Conservation (phyloP, 768 basidiomycete species). For the Auriculariales sp. region DNA sequence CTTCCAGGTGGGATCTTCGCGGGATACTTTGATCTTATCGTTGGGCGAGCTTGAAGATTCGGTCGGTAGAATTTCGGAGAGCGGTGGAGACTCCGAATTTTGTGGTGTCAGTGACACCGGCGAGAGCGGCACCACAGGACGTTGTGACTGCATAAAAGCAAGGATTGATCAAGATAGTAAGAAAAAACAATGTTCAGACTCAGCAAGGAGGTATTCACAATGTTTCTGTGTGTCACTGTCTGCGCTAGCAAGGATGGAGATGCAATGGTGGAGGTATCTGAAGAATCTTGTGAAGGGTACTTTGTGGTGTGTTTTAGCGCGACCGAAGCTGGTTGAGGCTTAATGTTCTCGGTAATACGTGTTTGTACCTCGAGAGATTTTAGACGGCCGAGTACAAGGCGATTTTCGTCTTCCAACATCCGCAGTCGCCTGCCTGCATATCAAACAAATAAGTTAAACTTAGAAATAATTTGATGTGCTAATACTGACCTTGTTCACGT, state of each 20-base stretch:
- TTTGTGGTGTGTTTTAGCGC: slow-evolving; percentile 33
- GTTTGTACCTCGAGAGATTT: neutral
- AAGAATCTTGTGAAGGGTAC: slow-evolving; percentile 69
- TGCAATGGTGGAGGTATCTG: slow-evolving; percentile 29
- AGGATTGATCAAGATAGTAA: no score
- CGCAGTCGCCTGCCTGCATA: slow-evolving; percentile 52
- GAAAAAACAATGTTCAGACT: no score
- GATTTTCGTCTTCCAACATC: slow-evolving; percentile 65
- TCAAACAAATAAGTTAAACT: slow-evolving; percentile 4
- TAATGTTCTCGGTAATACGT: neutral
- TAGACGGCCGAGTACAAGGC: slow-evolving; percentile 45
- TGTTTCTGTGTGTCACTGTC: slow-evolving; percentile 52
- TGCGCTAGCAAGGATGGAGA: slow-evolving; percentile 73
- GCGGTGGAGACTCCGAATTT: neutral
- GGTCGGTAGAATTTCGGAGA: slow-evolving; percentile 1
- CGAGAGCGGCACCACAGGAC: slow-evolving; percentile 19
- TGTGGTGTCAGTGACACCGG: slow-evolving; percentile 40
- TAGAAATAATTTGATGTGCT: neutral
- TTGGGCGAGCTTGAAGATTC: slow-evolving; percentile 2
- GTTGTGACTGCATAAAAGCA: neutral
- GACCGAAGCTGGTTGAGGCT: no score
- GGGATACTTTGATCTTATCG: slow-evolving; percentile 84
- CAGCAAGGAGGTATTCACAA: slow-evolving; percentile 4
- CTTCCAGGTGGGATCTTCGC: slow-evolving; percentile 98
- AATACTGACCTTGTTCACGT: slow-evolving; percentile 53